A percentile compares a stretch with the other conserved stretches of the same genome.
phyloP scores from a whole-genome alignment of 2,329 filamentous ascomycete genomes.

The Colletotrichum abscissum region DNA sequence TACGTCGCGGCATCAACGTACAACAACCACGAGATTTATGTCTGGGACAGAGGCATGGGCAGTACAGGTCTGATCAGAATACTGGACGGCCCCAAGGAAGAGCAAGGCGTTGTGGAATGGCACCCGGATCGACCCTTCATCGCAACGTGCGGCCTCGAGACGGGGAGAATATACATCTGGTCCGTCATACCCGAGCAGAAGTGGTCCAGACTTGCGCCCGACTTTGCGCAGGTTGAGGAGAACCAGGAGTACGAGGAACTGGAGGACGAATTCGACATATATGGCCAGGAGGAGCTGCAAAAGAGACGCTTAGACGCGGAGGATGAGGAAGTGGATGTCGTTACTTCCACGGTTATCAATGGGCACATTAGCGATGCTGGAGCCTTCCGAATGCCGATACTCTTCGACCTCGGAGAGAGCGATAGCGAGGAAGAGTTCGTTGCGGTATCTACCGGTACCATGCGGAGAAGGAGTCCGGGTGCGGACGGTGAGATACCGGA shows the following conservation, averaged over 20 bases:
- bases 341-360: conserved; percentile 75
- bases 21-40: conserved; percentile 98
- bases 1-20: conserved; percentile 97
- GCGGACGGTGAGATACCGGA: conserved; percentile 71
- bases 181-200: conserved; percentile 94
- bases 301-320: conserved; percentile 90
- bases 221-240: conserved; percentile 97
- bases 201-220: conserved; percentile 96
- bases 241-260: conserved; percentile 96
- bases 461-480: conserved; percentile 86
- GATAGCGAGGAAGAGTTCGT: conserved; percentile 94
- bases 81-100: conserved; percentile 95
- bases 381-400: conserved; percentile 87
- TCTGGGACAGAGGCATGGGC: conserved; percentile 95
- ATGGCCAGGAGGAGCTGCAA: conserved; percentile 93
- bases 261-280: conserved; percentile 98
- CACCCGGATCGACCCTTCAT: conserved; percentile 89
- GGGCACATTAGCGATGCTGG: conserved; percentile 59
- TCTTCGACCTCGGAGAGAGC: conserved; percentile 92
- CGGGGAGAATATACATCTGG: conserved; percentile 95
- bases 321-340: conserved; percentile 92
- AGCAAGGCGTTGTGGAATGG: conserved; percentile 97
- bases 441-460: conserved; percentile 79
- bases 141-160: conserved; percentile 91
- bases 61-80: conserved; percentile 86